phyloP scores from a whole-genome alignment of 345 rosid genomes.

The Cochlearia excelsa region DNA sequence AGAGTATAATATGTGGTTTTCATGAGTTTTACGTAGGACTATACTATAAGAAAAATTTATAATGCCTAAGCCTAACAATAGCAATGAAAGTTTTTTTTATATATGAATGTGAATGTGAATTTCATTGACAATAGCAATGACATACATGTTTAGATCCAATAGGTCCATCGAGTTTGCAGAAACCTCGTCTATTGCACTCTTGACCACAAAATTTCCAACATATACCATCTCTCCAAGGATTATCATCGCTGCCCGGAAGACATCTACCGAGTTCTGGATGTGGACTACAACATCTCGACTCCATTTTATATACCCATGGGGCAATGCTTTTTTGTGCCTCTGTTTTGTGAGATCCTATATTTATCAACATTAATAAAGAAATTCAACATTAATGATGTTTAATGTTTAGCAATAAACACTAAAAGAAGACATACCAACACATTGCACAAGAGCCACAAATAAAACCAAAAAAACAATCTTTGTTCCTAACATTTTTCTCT shows the following conservation, averaged over 20 bases:
- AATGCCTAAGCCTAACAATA: no score
- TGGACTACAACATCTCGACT: slow-evolving; percentile 23
- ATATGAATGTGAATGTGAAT: no score
- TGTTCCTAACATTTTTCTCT: background rate
- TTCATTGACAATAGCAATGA: slow-evolving; percentile 20
- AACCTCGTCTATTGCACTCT: slow-evolving; percentile 8
- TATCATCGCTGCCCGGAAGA: slow-evolving; percentile 17
- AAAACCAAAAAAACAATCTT: slow-evolving; percentile 5
- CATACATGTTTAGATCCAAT: slow-evolving; percentile 9
- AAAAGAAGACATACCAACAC: slow-evolving; percentile 16
- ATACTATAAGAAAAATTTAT: no score
- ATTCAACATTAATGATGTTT: no score
- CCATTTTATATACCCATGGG: background rate
- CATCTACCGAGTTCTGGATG: slow-evolving; percentile 7
- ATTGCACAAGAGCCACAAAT: slow-evolving; percentile 1
- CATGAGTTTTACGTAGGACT: no score
- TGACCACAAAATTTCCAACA: slow-evolving; percentile 22
- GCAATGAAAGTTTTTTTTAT: no score
- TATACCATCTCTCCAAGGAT: background rate
- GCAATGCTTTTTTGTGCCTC: background rate
- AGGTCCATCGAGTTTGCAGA: slow-evolving; percentile 17
- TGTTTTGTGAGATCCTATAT: background rate
- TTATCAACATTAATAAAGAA: no score
- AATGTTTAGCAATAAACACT: no score
- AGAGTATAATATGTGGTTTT: no score